phyloP scores from a whole-genome alignment of 2,329 filamentous ascomycete genomes.

The Erysiphe neolycopersici region DNA sequence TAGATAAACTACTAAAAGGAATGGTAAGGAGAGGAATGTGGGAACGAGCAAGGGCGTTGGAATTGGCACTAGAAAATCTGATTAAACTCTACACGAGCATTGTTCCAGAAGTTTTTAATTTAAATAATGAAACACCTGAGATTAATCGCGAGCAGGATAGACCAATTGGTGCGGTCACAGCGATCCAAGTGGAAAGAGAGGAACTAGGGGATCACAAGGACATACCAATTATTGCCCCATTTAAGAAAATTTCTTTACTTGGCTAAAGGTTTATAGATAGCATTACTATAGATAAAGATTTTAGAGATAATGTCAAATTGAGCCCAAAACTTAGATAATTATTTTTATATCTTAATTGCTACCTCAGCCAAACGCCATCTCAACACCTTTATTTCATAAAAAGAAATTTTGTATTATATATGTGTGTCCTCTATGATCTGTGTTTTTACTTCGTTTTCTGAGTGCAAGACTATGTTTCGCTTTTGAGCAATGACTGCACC shows the following conservation, averaged over 20 bases:
- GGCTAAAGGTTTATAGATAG: constrained; percentile 2
- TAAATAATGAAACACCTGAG: constrained; percentile 7
- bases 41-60: constrained; percentile 57
- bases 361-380: too few relatives aligned
- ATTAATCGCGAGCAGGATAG: constrained; percentile 8
- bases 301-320: neutral
- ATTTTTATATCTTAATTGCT: neutral
- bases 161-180: constrained; percentile 12
- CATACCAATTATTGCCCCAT: constrained; percentile 12
- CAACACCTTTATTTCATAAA: constrained; percentile 2
- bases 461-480: constrained; percentile 1
- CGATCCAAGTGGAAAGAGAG: constrained; percentile 12
- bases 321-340: neutral
- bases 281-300: neutral
- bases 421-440: neutral
- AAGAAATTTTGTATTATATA: constrained; percentile 2
- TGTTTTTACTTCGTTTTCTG: neutral
- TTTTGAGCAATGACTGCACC: constrained; percentile 13
- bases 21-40: constrained; percentile 61
- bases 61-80: constrained; percentile 48
- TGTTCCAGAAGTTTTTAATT: constrained; percentile 40
- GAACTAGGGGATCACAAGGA: constrained; percentile 10
- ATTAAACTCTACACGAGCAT: constrained; percentile 39
- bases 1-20: constrained; percentile 46
- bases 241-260: constrained; percentile 20